Evolutionary conservation across 306 rosid genomes (phyloP), one percentile per base, ranked within the genome.

Genomic region (Dalbergia cochinchinensis): DNA sequence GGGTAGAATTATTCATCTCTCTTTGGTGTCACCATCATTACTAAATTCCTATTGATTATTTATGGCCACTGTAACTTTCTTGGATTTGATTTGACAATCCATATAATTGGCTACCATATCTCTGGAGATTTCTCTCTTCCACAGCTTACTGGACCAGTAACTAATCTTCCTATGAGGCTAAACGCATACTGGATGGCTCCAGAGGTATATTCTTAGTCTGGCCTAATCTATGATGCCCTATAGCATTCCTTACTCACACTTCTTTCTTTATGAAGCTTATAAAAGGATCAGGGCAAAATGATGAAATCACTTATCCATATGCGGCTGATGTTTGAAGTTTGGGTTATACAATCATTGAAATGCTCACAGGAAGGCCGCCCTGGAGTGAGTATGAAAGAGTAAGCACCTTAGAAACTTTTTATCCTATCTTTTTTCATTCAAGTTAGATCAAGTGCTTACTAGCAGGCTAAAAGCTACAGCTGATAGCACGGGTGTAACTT

Each of bases 131-230:
- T 85, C 54, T 85, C 54, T 67, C 51, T 85, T 76, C 66, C 67
- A 69, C 92, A 96, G 99, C 88, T 96, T 57, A 89, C 92, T 50
- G 98, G 97, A 50, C 96, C 89, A 69, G 90, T 69, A 34, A 91
- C 91, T 14, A 88, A 89, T 80, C 98, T 96, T 76, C 93, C 99
- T 80, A 35, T 96, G 50, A 96, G 87, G 86, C 98, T 98, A 85
- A 96, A 98, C 78, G 98, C 99, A 60, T 96, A 93, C 82, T 96
- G 99, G 99, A 93, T 96, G 99, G 99, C 98, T 80, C 99, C 98
- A 63, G 99, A 96, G 99, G 99, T 96, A 90, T 73, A 67, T 74
- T 73, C 78, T 80, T 55, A 71, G 39, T 73, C 53, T 45, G 59
- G 42, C 5, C 55, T 67, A 69, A 66, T 73, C 57, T 69, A 53